phyloP scores from a whole-genome alignment of 2,329 filamentous ascomycete species.

The Trichoderma koningii region DNA sequence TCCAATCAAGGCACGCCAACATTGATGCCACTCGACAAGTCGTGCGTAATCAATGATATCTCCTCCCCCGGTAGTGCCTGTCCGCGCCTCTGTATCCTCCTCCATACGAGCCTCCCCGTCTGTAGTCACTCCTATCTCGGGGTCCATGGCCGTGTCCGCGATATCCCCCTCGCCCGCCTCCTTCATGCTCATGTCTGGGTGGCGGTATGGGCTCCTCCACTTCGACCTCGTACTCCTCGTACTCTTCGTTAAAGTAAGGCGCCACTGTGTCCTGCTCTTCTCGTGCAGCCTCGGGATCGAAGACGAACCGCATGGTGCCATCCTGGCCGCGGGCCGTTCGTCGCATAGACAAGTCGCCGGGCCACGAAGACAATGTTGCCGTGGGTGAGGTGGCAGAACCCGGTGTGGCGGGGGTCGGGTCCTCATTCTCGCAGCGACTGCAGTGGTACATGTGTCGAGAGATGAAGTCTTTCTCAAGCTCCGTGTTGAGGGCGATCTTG shows the following conservation, averaged over 20 bases:
- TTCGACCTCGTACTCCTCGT: constrained; percentile 75
- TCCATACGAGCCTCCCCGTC: constrained; percentile 41
- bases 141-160: constrained; percentile 34
- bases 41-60: constrained; percentile 35
- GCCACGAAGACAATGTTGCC: constrained; percentile 43
- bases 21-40: not conserved
- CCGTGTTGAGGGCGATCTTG: constrained; percentile 83
- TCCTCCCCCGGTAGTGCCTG: constrained; percentile 39
- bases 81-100: constrained; percentile 40
- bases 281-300: constrained; percentile 74
- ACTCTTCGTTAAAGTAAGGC: constrained; percentile 71
- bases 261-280: constrained; percentile 69
- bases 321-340: constrained; percentile 53
- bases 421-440: constrained; percentile 51
- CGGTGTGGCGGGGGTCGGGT: constrained; percentile 34
- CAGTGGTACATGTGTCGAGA: constrained; percentile 67
- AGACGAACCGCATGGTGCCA: constrained; percentile 85
- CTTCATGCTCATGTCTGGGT: constrained; percentile 31
- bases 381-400: constrained; percentile 41
- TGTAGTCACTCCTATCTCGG: constrained; percentile 39
- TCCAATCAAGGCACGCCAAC: not conserved
- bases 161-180: constrained; percentile 33
- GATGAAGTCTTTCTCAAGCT: constrained; percentile 65
- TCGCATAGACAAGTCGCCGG: constrained; percentile 40
- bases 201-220: constrained; percentile 63